Base-by-base conservation (phyloP, 2,329 filamentous ascomycete genomes). In the Ascomycota sp. region DNA sequence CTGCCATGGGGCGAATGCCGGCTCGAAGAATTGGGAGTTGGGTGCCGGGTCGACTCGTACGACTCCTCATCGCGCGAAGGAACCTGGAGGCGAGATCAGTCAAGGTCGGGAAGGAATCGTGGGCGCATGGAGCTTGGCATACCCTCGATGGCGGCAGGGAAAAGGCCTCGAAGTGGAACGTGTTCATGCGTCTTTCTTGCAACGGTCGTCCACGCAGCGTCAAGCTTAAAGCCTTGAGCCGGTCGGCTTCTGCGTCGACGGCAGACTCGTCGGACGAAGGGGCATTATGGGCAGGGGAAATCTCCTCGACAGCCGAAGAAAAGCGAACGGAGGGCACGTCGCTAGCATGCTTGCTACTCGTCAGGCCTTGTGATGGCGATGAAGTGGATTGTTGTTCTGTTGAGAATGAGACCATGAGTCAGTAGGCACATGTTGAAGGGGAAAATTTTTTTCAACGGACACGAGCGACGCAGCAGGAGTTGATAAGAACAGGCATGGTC, bases 141-240 rank as follows among this genome's bases (percentile, higher is more conserved):
- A 86, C 81, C 55, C 80, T 69, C 27, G 81, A 86, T 21, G 69
- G 65, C 23, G 89, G 86, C 30, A 95, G 62, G 23, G 89, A 95
- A 38, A 93, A 74, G 22, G 86, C 76, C 48, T 94, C 85, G 45
- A 85, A 95, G 26, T 77, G 74, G 53, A 82, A 92, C 47, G 83
- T 80, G 47, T 77, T 78, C 61, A 92, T 70, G 38, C 85, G 71
- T 33, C 72, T 67, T 42, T 85, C 76, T 55, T 94, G 85, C 36
- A 93, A 63, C 41, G 75, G 71, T 28, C 73, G 66, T 36, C 71
- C 70, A 38, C 82, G 76, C 19, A 92, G 59, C 17, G 70, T 74
- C 40, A 72, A 69, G 30, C 78, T 74, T 36, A 93, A 57, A 35
- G 71, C 72, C 39, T 67, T 69, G 33, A 91, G 59, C 45, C 85